Evolutionary conservation across 2,329 filamentous ascomycete species (phyloP), one percentile per base, ranked within the genome.

Genomic region (Chaetomiaceae sp.): DNA sequence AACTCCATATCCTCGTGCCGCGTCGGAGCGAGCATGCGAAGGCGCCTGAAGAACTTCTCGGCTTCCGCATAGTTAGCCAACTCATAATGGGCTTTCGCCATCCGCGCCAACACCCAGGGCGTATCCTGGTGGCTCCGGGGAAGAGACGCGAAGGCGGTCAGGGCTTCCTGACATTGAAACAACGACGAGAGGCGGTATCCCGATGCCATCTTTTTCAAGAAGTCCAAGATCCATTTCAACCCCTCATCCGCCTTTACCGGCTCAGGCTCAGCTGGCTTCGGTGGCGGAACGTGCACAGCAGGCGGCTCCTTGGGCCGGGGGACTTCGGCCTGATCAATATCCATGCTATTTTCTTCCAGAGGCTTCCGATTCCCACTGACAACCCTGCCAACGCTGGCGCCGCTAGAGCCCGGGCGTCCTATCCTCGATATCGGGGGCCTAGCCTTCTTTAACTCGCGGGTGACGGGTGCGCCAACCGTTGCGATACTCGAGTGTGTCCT

Each of bases 1-100:
- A 97, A 85, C 67, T 99, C 94, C 91, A 97, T 96, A 65, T 96
- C 91, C 66, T 95, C 87, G 40, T 95, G 77, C 4, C 89, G 84
- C 1, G 89, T 88, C 1, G 92, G 92, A 11, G 89, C 85, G 61
- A 94, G 77, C 29, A 86, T 81, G 46, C 90, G 85, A 60, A 99
- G 81, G 51, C 85, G 84, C 53, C 84, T 79, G 68, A 96, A 99
- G 64, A 85, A 87, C 59, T 87, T 89, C 66, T 96, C 92, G 3
- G 94, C 90, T 58, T 96, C 89, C 2, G 77, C 75, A 66, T 97
- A 96, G 60, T 86, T 81, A 9, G 87, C 87, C 67, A 92, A 89
- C 73, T 99, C 94, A 67, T 95, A 96, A 66, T 95, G 83, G 16
- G 91, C 90, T 61, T 89, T 87, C 7, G 90, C 95, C 66, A 97